Conservation (phyloP, 2,329 filamentous ascomycete genomes). For the Apiospora aurea region DNA sequence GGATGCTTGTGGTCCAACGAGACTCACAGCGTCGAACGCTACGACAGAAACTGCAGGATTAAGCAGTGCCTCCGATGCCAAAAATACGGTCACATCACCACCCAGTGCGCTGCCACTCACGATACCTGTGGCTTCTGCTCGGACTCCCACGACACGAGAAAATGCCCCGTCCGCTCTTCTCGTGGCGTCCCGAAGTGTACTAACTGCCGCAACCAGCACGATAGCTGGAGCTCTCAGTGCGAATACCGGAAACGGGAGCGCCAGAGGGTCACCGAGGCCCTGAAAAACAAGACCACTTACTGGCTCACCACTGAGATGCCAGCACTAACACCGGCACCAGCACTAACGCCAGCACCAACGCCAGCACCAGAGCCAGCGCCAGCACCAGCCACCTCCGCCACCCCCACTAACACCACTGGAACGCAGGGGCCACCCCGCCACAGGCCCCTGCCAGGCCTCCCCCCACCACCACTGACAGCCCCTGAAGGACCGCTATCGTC, state of each 20-base stretch:
- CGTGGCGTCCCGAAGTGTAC: not conserved
- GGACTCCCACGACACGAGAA: not conserved
- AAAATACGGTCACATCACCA: not conserved
- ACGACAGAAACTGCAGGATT: not conserved
- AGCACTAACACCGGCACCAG: no score
- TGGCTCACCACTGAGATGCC: not conserved
- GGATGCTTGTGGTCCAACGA: not conserved
- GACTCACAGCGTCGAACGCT: not conserved
- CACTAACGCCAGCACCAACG: no score
- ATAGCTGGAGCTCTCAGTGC: not conserved
- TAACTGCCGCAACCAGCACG: not conserved
- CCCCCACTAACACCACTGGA: not conserved
- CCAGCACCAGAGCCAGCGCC: no score
- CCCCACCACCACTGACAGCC: no score
- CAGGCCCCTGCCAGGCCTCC: no score
- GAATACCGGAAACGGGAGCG: not conserved
- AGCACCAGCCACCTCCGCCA: no score
- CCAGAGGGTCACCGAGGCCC: not conserved
- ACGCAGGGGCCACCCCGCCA: no score
- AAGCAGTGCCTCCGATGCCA: not conserved
- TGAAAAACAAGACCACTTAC: not conserved
- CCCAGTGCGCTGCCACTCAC: no score
- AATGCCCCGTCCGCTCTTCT: not conserved
- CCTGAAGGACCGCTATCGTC: not conserved
- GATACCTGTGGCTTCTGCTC: not conserved